Conservation (phyloP, 2,329 filamentous ascomycete genomes). For the Fusarium oxysporum region DNA sequence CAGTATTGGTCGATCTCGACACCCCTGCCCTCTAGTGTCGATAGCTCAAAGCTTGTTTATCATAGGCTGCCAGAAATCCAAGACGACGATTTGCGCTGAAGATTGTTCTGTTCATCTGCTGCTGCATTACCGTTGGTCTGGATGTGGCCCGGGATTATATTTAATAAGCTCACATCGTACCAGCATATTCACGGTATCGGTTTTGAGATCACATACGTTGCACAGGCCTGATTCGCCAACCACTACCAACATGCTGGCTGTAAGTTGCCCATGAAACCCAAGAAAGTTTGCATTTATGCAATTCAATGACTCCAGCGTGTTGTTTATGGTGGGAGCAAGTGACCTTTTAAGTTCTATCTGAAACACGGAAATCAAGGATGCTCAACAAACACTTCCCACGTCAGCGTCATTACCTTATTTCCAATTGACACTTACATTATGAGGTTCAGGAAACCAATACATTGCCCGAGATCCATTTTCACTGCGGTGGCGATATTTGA, state of each 20-base stretch:
- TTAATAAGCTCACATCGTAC: neutral
- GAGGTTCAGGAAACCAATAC: neutral
- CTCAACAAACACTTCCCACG: neutral
- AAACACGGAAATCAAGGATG: neutral
- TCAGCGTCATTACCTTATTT: neutral
- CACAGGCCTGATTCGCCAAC: neutral
- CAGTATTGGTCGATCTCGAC: conserved; percentile 2
- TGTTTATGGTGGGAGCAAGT: neutral
- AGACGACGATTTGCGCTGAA: neutral
- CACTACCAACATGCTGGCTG: neutral
- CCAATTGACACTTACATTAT: neutral
- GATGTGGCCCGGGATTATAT: neutral
- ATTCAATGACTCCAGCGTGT: neutral
- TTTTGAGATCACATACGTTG: neutral
- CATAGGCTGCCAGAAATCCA: neutral
- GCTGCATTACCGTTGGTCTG: conserved; percentile 6
- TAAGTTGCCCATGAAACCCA: neutral
- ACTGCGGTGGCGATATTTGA: neutral
- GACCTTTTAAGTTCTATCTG: neutral
- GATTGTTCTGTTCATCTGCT: neutral
- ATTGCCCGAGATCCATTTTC: neutral
- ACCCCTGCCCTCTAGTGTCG: neutral
- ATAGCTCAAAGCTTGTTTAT: conserved; percentile 19
- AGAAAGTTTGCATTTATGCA: neutral
- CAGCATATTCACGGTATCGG: neutral